Base-by-base conservation (phyloP, 1,284 basidiomycete species). In the Boletus hoseneyae region DNA sequence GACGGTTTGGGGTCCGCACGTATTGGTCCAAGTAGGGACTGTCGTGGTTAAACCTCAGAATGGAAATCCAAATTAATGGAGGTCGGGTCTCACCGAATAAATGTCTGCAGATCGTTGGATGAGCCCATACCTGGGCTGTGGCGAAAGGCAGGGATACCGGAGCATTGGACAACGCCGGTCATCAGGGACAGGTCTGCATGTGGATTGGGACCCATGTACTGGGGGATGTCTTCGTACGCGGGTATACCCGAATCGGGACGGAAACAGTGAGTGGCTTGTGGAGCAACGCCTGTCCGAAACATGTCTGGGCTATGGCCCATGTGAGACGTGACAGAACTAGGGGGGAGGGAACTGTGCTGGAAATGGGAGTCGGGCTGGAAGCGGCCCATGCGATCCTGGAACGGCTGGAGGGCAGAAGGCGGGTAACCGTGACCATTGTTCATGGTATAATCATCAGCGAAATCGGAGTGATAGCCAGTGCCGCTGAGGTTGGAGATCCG, bases 11-110 rank as follows among this genome's bases (percentile, higher is more conserved):
- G 11, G 92, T 82, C 25, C 85, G 80, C 44, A 94, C 80, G 67
- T 95, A 97, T 63, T 89, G 87, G 56, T 90, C 87, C 55, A 91
- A 71, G 67, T 82, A 88, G 13, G 88, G 87, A 27, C 88, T 87
- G 57, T n/a, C 19, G 45, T 38, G 51, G 42, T 45, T 25, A 41
- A 52, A 52, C 59, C 57, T 52, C 48, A 54, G 52, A 42, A 39
- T 43, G 27, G 34, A 46, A 51, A 47, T 41, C 41, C 36, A 33
- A 55, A 55, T 55, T 41, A 45, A 39, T 6, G 9, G 15, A 32
- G 34, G 33, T 52, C 51, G 67, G 50, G 41, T 30, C 73, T 58
- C 67, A 87, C 87, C 87, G 78, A 66, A 90, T 88, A 67, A 89
- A 90, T 7, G 85, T 81, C 64, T 87, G 84, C 33, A 90, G 70